phyloP scores from a whole-genome alignment of 768 basidiomycete species.

The Lentinula aciculospora region DNA sequence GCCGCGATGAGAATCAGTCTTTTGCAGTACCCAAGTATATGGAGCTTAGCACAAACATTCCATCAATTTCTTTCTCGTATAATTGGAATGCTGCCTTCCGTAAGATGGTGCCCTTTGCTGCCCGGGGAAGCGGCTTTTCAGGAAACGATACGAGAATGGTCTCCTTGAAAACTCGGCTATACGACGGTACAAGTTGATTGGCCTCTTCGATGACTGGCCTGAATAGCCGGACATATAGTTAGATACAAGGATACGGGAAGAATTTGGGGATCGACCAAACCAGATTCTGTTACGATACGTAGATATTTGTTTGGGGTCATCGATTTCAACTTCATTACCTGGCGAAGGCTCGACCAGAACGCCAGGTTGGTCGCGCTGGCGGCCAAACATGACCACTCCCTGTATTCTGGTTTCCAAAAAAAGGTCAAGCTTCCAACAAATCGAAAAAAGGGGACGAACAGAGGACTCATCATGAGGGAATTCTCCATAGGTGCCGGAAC shows the following conservation, averaged over 20 bases:
- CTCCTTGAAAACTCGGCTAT: slow-evolving; percentile 43
- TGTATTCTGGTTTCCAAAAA: slow-evolving; percentile 18
- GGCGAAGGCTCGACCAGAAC: slow-evolving; percentile 24
- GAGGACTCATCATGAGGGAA: slow-evolving; percentile 15
- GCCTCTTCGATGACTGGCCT: slow-evolving; percentile 37
- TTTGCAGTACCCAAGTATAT: neutral
- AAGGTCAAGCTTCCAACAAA: neutral
- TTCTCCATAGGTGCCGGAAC: slow-evolving; percentile 24
- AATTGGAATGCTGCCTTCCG: slow-evolving; percentile 30
- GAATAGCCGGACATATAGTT: neutral
- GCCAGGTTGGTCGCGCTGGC: slow-evolving; percentile 25
- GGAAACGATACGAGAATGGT: slow-evolving; percentile 40
- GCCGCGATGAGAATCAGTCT: neutral
- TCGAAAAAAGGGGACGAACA: slow-evolving; percentile 12
- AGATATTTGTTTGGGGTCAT: slow-evolving; percentile 19
- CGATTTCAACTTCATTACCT: slow-evolving; percentile 21
- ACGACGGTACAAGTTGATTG: slow-evolving; percentile 31
- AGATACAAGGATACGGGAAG: neutral
- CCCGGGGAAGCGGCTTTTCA: slow-evolving; percentile 34
- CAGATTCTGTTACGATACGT: slow-evolving; percentile 24
- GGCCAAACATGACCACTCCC: slow-evolving; percentile 35
- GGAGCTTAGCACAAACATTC: slow-evolving; percentile 19
- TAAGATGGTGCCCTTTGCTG: slow-evolving; percentile 40
- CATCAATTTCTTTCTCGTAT: slow-evolving; percentile 36
- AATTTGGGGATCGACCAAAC: slow-evolving; percentile 20